These are phyloP conservation scores for Malassezia furfur DNA, from an alignment of 1,284 basidiomycete genomes.

Conservation along the genomic window DNA sequence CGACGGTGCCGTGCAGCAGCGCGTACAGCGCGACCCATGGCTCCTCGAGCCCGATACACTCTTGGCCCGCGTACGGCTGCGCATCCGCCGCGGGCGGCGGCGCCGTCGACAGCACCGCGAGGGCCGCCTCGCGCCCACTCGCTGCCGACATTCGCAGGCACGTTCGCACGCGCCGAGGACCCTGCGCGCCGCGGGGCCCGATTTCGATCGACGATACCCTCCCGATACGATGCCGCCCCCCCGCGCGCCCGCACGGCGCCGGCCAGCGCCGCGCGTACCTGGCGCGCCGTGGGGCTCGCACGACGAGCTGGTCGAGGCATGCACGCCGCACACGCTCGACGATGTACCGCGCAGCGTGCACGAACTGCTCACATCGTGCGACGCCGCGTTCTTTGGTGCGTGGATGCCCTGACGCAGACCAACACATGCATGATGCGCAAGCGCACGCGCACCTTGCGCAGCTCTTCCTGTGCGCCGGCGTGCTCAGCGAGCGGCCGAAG, in stretches of 20 bases:
- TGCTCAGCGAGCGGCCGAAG: background rate
- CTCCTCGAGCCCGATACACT: conserved; percentile 29
- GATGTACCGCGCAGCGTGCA: background rate
- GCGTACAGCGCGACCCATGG: conserved; percentile 27
- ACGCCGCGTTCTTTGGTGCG: conserved; percentile 2
- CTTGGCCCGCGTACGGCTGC: conserved; percentile 15
- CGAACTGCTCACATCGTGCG: background rate
- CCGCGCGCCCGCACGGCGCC: background rate
- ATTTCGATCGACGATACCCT: background rate
- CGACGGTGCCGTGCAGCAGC: conserved; percentile 26
- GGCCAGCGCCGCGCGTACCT: background rate
- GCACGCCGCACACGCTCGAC: background rate
- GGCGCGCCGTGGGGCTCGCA: background rate
- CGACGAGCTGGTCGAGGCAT: background rate
- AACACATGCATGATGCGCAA: background rate
- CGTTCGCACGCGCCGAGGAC: background rate
- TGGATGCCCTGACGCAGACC: background rate
- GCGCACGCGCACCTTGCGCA: background rate
- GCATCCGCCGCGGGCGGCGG: conserved; percentile 6
- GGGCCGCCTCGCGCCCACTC: background rate
- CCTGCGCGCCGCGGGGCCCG: too few relatives aligned
- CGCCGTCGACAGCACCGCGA: conserved; percentile 7
- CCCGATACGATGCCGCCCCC: background rate
- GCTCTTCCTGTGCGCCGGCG: background rate
- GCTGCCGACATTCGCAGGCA: background rate